Evolutionary conservation across 2,329 filamentous ascomycete genomes (phyloP).

Genomic region (Aspergillus sp.): DNA sequence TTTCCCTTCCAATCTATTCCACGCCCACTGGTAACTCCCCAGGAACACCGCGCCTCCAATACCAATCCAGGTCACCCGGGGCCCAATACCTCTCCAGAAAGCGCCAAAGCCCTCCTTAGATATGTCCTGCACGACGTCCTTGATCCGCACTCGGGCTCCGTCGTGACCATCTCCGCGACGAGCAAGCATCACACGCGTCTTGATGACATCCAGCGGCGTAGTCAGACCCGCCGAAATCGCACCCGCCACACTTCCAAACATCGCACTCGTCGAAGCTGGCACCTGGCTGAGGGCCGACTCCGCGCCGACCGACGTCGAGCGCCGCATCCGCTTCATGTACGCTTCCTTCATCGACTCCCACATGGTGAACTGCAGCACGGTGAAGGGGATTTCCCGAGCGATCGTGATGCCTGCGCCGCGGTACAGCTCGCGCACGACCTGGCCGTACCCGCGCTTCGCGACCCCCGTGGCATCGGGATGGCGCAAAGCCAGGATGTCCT

Average conservation of each 20-base stretch:
- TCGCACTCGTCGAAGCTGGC: slow-evolving; percentile 72
- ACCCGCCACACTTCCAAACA: slow-evolving; percentile 81
- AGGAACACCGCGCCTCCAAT: slow-evolving; percentile 92
- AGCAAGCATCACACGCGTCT: slow-evolving; percentile 93
- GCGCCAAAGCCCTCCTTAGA: slow-evolving; percentile 49
- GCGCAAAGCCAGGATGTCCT: slow-evolving; percentile 62
- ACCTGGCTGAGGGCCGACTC: slow-evolving; percentile 46
- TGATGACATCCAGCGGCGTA: slow-evolving; percentile 92
- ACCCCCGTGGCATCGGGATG: slow-evolving; percentile 35
- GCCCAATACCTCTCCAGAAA: slow-evolving; percentile 60
- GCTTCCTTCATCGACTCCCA: slow-evolving; percentile 85
- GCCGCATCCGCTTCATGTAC: slow-evolving; percentile 37
- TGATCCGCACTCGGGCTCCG: slow-evolving; percentile 31
- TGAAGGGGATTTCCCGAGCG: slow-evolving; percentile 94
- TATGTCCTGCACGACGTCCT: slow-evolving; percentile 62
- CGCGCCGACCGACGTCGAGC: neutral
- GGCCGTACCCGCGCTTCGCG: slow-evolving; percentile 39
- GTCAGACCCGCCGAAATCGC: slow-evolving; percentile 84
- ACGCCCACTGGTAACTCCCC: slow-evolving; percentile 87
- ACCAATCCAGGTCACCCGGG: slow-evolving; percentile 90
- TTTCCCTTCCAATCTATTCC: slow-evolving; percentile 65
- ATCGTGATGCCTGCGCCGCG: slow-evolving; percentile 90
- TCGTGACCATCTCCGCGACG: slow-evolving; percentile 60
- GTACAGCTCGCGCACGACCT: slow-evolving; percentile 82
- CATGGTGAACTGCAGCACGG: slow-evolving; percentile 92